Conservation (phyloP, 176 grass and related monocot species). For the Puccinellia tenuiflora region DNA sequence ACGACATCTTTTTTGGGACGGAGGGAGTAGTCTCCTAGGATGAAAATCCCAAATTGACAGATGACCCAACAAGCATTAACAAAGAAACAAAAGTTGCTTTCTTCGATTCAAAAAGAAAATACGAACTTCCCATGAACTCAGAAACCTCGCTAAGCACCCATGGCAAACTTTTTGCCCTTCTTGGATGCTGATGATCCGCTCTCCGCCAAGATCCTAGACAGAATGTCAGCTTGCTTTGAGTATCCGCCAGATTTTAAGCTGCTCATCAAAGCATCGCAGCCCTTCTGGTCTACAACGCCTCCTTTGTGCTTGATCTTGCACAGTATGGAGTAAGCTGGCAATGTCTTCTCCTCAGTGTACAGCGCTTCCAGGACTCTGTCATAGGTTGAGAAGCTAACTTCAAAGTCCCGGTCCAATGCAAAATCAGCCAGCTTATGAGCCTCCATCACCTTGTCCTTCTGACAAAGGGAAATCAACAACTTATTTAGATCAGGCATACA, state of each 20-base stretch:
- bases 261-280: constrained; percentile 63
- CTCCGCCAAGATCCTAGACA: constrained; percentile 69
- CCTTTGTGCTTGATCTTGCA: constrained; percentile 98
- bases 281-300: constrained; percentile 63
- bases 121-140: not conserved
- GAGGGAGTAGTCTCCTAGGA: not conserved
- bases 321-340: constrained; percentile 82
- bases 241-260: constrained; percentile 76
- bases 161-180: constrained; percentile 44
- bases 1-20: too few species aligned
- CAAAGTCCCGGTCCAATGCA: constrained; percentile 63
- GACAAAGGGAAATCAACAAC: constrained; percentile 54
- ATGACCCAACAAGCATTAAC: constrained; percentile 4
- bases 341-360: constrained; percentile 55
- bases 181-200: constrained; percentile 30
- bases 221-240: constrained; percentile 91
- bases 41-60: not conserved
- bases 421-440: constrained; percentile 82
- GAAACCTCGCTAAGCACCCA: constrained; percentile 35
- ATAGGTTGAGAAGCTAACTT: constrained; percentile 69
- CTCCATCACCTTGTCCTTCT: constrained; percentile 70
- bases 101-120: constrained; percentile 32
- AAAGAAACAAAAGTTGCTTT: constrained; percentile 14
- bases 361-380: constrained; percentile 78
- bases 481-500: constrained; percentile 73